These are phyloP conservation scores for Aquilaria malaccensis DNA, from an alignment of 345 rosid species.

Conservation along the genomic window DNA sequence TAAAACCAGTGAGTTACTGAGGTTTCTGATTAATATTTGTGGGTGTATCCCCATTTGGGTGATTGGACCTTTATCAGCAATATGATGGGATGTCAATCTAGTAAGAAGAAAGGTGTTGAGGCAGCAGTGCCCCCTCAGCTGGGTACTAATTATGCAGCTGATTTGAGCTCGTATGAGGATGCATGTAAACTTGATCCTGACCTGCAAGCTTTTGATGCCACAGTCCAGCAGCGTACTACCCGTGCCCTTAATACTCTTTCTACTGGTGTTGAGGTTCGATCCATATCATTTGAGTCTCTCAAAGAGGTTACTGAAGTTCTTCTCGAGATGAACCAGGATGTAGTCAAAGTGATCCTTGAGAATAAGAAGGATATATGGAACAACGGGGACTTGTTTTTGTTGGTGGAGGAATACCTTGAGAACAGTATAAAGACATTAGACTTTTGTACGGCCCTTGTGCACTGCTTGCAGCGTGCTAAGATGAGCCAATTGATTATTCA, in stretches of 20 bases:
- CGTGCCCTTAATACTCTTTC: conserved; percentile 50
- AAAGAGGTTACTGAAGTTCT: conserved; percentile 58
- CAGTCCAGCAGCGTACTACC: conserved; percentile 55
- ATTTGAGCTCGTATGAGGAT: conserved; percentile 56
- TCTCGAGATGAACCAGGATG: conserved; percentile 85
- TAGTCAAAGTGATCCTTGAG: conserved; percentile 58
- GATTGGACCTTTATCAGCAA: not conserved
- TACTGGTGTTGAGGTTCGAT: conserved; percentile 42
- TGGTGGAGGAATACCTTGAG: conserved; percentile 66
- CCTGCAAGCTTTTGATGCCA: conserved; percentile 55
- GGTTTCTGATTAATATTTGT: not conserved
- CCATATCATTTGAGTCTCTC: conserved; percentile 72
- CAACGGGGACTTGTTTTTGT: conserved; percentile 44
- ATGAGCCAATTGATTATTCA: conserved; percentile 61
- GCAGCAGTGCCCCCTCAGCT: conserved; percentile 23
- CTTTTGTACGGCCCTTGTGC: conserved; percentile 68
- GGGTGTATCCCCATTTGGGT: too few species aligned
- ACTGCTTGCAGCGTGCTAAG: conserved; percentile 57
- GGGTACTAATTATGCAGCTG: conserved; percentile 30
- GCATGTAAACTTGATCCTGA: conserved; percentile 73
- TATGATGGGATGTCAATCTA: conserved; percentile 46
- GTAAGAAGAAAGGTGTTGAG: conserved; percentile 21
- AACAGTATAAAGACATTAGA: conserved; percentile 58
- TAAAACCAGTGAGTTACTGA: too few species aligned
- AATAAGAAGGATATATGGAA: conserved; percentile 72